Evolutionary conservation across 2,329 filamentous ascomycete species (phyloP).

Genomic region (Pseudocercospora musae): DNA sequence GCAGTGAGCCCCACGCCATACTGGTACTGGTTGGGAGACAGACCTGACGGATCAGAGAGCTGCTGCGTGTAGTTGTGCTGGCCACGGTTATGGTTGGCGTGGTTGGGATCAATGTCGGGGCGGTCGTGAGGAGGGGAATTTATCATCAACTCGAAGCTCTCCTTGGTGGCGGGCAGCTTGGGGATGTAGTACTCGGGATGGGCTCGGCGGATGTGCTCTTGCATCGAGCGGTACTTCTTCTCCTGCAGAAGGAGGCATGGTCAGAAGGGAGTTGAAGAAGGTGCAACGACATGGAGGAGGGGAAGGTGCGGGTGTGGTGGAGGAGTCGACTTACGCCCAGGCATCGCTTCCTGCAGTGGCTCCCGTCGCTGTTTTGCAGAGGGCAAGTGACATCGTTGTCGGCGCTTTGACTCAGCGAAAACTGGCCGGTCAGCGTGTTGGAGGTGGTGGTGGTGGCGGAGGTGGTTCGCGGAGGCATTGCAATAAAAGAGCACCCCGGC

Average conservation of each 20-base stretch:
- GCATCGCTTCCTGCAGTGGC: constrained; percentile 94
- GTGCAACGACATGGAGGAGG: constrained; percentile 5
- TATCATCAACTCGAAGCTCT: constrained; percentile 97
- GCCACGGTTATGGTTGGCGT: constrained; percentile 33
- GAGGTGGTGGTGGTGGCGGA: constrained; percentile 6
- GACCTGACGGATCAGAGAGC: constrained; percentile 38
- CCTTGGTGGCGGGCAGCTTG: constrained; percentile 95
- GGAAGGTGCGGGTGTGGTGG: constrained; percentile 25
- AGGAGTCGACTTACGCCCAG: constrained; percentile 74
- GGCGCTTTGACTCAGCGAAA: constrained; percentile 77
- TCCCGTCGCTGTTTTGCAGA: constrained; percentile 91
- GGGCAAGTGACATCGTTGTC: constrained; percentile 97
- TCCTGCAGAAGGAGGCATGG: constrained; percentile 57
- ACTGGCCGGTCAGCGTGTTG: constrained; percentile 38
- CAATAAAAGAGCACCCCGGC: constrained; percentile 11
- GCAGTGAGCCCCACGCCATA: constrained; percentile 35
- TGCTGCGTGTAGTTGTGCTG: constrained; percentile 27
- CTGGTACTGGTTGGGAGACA: constrained; percentile 36
- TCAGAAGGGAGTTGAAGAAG: constrained; percentile 21
- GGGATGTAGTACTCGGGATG: constrained; percentile 97
- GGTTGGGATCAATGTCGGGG: constrained; percentile 46
- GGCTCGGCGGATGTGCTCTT: constrained; percentile 96
- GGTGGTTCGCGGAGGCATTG: constrained; percentile 15
- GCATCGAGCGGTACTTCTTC: constrained; percentile 96
- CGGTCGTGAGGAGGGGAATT: constrained; percentile 77